These are phyloP conservation scores for Candida glaebosa DNA, from an alignment of 805 yeast species.

Conservation along the genomic window DNA sequence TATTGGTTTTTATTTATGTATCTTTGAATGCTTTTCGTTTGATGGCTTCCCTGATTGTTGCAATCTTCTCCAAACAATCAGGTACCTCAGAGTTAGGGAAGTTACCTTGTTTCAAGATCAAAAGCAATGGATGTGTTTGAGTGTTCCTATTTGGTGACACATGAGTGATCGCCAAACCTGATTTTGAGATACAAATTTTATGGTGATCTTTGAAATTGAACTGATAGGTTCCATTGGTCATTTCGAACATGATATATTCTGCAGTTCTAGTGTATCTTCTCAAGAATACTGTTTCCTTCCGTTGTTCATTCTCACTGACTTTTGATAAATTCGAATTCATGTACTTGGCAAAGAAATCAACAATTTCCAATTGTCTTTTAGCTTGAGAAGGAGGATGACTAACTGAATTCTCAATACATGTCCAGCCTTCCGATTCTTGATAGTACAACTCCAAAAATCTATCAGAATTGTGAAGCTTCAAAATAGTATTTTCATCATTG, in stretches of 20 bases:
- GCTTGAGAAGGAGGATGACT: constrained; percentile 46
- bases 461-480: constrained; percentile 62
- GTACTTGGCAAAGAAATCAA: constrained; percentile 84
- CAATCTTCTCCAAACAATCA: constrained; percentile 38
- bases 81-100: constrained; percentile 40
- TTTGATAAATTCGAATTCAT: constrained; percentile 89
- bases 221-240: constrained; percentile 90
- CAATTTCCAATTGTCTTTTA: constrained; percentile 74
- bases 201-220: constrained; percentile 95
- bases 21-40: constrained; percentile 28
- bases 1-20: constrained; percentile 3
- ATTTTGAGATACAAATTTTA: constrained; percentile 74
- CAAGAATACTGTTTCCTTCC: constrained; percentile 68
- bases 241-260: constrained; percentile 84
- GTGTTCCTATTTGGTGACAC: constrained; percentile 75
- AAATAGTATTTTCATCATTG: constrained; percentile 78
- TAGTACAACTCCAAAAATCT: constrained; percentile 60
- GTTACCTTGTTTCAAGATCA: constrained; percentile 40
- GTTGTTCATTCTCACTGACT: constrained; percentile 62
- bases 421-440: constrained; percentile 45
- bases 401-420: constrained; percentile 42
- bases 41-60: constrained; percentile 62
- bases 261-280: constrained; percentile 79
- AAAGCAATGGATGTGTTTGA: constrained; percentile 57
- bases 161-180: constrained; percentile 75